phyloP scores from a whole-genome alignment of 495 filamentous ascomycete genomes.

The Niebla homalea region DNA sequence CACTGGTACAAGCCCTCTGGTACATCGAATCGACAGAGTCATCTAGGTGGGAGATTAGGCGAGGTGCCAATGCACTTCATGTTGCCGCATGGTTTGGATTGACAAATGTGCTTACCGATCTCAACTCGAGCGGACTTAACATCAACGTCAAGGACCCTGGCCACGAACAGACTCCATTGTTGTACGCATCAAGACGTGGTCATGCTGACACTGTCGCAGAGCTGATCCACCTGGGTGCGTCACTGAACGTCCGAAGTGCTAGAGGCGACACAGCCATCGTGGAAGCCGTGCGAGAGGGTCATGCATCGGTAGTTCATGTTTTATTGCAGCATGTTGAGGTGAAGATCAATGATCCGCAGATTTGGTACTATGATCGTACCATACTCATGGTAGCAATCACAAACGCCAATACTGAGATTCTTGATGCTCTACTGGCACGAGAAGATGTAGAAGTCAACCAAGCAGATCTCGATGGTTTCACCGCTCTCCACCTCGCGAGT shows the following conservation, averaged over 20 bases:
- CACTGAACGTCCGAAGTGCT: conserved; percentile 11
- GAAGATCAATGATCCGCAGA: conserved; percentile 1
- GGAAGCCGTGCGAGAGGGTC: conserved; percentile 13
- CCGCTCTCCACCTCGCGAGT: conserved; percentile 3
- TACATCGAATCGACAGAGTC: conserved; percentile 9
- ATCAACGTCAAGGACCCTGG: conserved; percentile 14
- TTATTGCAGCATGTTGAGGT: not conserved
- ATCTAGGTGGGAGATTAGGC: conserved; percentile 20
- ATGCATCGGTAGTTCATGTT: not conserved
- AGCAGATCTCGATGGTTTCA: not conserved
- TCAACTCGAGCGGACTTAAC: conserved; percentile 1
- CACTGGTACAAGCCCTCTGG: conserved; percentile 20
- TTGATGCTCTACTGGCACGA: not conserved
- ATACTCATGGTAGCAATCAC: conserved; percentile 4
- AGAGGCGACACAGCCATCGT: conserved; percentile 14
- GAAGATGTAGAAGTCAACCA: not conserved
- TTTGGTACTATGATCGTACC: not conserved
- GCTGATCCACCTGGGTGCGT: conserved; percentile 15
- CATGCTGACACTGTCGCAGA: conserved; percentile 8
- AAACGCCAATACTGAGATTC: not conserved
- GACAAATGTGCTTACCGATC: not conserved
- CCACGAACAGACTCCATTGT: conserved; percentile 20
- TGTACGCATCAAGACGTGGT: conserved; percentile 20
- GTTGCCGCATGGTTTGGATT: conserved; percentile 22
- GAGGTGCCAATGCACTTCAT: conserved; percentile 16